Evolutionary conservation across 1,139 yeast species (phyloP).

Genomic region (Saccharomyces hybrid): DNA sequence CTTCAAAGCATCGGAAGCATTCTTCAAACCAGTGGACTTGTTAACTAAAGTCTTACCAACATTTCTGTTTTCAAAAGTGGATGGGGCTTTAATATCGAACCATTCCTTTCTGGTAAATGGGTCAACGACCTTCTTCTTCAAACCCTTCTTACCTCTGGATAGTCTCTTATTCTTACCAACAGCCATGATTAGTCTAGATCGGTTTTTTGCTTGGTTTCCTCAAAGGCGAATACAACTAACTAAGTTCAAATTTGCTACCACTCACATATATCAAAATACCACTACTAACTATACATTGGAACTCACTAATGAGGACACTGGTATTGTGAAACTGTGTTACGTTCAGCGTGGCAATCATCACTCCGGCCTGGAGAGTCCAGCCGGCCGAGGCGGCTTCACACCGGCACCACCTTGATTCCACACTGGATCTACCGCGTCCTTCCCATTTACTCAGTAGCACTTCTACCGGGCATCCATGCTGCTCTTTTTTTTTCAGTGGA

Average conservation of each 20-base stretch:
- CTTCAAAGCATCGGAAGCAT: conserved; percentile 86
- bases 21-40: conserved; percentile 90
- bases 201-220: conserved; percentile 7
- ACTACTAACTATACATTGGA: background rate
- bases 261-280: background rate
- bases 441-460: background rate
- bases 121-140: conserved; percentile 93
- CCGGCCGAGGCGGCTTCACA: background rate
- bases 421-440: background rate
- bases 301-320: background rate
- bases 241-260: background rate
- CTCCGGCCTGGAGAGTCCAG: background rate
- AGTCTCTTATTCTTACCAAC: conserved; percentile 96
- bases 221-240: background rate
- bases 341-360: background rate
- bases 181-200: conserved; percentile 53
- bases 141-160: conserved; percentile 93
- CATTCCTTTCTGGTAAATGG: conserved; percentile 94
- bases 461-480: background rate
- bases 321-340: conserved; percentile 11
- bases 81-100: conserved; percentile 93
- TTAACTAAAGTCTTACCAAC: conserved; percentile 92
- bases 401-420: background rate
- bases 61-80: conserved; percentile 88
- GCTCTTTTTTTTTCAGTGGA: background rate